Evolutionary conservation across 352 stramenopile genomes (phyloP), one percentile per base, ranked within the genome.

Genomic region (Sclerospora graminicola): DNA sequence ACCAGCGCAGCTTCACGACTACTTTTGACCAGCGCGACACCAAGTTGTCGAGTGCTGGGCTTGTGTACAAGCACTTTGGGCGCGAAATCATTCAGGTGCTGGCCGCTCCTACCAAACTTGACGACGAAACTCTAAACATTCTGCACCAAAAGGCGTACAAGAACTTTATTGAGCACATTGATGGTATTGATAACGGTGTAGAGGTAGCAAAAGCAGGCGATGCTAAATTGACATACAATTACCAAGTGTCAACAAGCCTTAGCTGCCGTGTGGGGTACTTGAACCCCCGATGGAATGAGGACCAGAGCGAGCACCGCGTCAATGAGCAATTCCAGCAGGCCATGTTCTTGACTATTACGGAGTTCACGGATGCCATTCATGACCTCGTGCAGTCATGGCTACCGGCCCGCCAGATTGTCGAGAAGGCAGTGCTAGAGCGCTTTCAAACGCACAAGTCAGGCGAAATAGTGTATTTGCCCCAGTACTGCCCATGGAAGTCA

Each of bases 51-150:
- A 97, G 90, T 43, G 95, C 93, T 21, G 96, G 96, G 0, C 77
- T 99, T 7, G 87, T 99, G 15, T 99, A 98, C 84, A 95, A 96
- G 51, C 95, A 99, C 79, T 99, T 98, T 79, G 96, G 96, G 7
- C 82, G 84, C 24, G 88, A 98, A 30, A 96, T 99, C 44, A 94
- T 98, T 49, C 88, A 69, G 46, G 57, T 67, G 36, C 48, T 93
- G 40, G 66, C 70, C 1, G 62, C 51, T 5, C 46, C 57, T 6
- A 71, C 69, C 5, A 34, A 38, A 13, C 55, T 91, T 20, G 71
- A 85, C 51, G 71, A 84, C 16, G 69, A 62, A 7, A 88, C 72
- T 38, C 58, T 92, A 18, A 82, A 97, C 5, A 59, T 89, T 37
- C 58, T 96, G 43, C 84, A 95, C 62, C 69, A 77, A 31, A 94